A percentile compares a stretch with the other conserved stretches of the same genome.
Evolutionary conservation across 202 grass and related monocot species (phyloP).

Genomic region (Alloteropsis angusta): DNA sequence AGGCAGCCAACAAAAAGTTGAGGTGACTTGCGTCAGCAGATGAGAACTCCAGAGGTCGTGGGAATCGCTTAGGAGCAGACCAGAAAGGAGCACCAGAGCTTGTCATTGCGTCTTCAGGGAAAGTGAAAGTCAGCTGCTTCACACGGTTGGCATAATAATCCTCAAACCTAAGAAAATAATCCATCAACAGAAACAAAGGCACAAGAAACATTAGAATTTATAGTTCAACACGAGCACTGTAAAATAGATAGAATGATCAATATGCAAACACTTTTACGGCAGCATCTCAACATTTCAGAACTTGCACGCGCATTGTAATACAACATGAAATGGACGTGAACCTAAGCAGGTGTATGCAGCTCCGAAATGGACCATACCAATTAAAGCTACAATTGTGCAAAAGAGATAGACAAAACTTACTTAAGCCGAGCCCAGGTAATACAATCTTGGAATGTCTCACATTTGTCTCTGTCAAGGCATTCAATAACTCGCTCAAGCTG

Average conservation of each 20-base stretch:
- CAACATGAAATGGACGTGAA: background rate
- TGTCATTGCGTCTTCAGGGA: constrained; percentile 78
- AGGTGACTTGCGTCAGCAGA: constrained; percentile 52
- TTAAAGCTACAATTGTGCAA: background rate
- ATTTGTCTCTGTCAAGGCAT: constrained; percentile 74
- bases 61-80: constrained; percentile 95
- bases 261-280: background rate
- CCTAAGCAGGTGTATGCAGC: background rate
- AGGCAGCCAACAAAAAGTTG: constrained; percentile 58
- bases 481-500: constrained; percentile 82
- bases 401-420: constrained; percentile 36
- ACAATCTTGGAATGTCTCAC: constrained; percentile 83
- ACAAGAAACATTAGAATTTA: constrained; percentile 4
- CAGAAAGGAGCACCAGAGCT: constrained; percentile 88
- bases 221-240: background rate
- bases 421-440: constrained; percentile 81
- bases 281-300: background rate
- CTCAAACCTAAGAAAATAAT: constrained; percentile 55
- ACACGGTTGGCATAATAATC: constrained; percentile 86
- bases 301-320: background rate
- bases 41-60: constrained; percentile 60
- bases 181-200: constrained; percentile 1
- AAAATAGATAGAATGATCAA: background rate
- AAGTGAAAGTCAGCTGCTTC: constrained; percentile 89
- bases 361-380: background rate